Conservation (phyloP, 768 basidiomycete genomes). For the Tylopilus balloui region DNA sequence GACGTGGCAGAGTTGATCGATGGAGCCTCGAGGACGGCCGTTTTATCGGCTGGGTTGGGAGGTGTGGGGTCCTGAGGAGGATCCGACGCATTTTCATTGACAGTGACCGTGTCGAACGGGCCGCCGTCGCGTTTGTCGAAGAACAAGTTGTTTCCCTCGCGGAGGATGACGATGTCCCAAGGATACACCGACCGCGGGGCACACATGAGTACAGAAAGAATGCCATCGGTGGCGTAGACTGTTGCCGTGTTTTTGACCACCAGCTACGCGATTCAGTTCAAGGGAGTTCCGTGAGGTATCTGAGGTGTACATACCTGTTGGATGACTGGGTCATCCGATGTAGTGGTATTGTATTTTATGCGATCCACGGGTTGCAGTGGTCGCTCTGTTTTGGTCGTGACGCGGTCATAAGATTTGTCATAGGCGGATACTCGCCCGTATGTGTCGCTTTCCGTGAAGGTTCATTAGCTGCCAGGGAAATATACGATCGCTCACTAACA, state of each 20-base stretch:
- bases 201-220: constrained; percentile 94
- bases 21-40: constrained; percentile 58
- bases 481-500: constrained; percentile 49
- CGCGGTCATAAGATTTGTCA: constrained; percentile 91
- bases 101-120: constrained; percentile 94
- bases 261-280: constrained; percentile 45
- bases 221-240: constrained; percentile 92
- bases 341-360: constrained; percentile 95
- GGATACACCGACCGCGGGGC: constrained; percentile 94
- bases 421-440: constrained; percentile 91
- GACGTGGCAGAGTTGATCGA: constrained; percentile 92
- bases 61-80: constrained; percentile 82
- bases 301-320: constrained; percentile 57
- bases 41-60: constrained; percentile 68
- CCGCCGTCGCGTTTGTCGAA: constrained; percentile 98
- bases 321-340: constrained; percentile 96
- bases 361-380: constrained; percentile 91
- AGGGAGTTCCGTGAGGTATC: constrained; percentile 1
- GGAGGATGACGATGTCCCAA: constrained; percentile 96
- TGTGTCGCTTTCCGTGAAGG: constrained; percentile 49
- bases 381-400: constrained; percentile 89
- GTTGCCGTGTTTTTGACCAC: constrained; percentile 76
- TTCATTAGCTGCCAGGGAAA: constrained; percentile 2
- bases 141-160: constrained; percentile 90
- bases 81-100: constrained; percentile 97